These are phyloP conservation scores for Hypericum androsaemum DNA, from an alignment of 345 rosid species.

Conservation along the genomic window DNA sequence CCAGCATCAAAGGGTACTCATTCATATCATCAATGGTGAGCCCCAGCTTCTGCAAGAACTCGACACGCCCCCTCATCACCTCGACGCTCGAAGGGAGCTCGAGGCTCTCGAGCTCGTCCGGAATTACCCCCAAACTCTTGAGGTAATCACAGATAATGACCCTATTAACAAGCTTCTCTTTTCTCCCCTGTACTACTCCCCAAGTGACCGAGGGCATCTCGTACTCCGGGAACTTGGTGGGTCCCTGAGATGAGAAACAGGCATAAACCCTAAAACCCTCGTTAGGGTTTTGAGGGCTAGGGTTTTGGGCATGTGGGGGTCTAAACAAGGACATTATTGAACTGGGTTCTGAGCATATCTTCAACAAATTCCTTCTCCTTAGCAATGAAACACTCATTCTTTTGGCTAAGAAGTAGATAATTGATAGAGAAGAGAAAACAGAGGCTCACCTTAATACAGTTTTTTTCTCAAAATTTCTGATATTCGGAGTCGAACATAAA, in stretches of 20 bases:
- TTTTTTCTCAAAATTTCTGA: no score
- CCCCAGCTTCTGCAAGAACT: conserved; percentile 73
- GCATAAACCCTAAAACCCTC: conserved; percentile 8
- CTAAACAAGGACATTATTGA: background rate
- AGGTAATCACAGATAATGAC: conserved; percentile 86
- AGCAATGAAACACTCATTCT: conserved; percentile 16
- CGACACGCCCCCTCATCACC: conserved; percentile 82
- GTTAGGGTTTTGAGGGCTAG: conserved; percentile 8
- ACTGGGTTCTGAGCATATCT: conserved; percentile 1
- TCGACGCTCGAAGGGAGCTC: conserved; percentile 90
- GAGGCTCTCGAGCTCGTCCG: conserved; percentile 67
- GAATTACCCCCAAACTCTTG: conserved; percentile 66
- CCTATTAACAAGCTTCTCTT: conserved; percentile 75
- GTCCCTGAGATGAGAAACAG: conserved; percentile 38
- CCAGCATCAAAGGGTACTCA: conserved; percentile 72
- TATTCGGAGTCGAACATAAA: no score
- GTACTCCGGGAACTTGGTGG: conserved; percentile 73
- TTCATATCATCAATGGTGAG: conserved; percentile 70
- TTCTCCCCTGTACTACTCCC: conserved; percentile 85
- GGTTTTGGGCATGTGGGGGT: conserved; percentile 10
- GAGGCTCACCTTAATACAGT: no score
- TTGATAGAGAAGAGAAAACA: no score
- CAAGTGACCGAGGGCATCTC: conserved; percentile 96
- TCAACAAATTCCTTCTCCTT: conserved; percentile 10
- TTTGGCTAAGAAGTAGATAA: no score